Evolutionary conservation across 805 yeast genomes (phyloP), one percentile per base, ranked within the genome.

Genomic region (Hyphopichia homilentoma): DNA sequence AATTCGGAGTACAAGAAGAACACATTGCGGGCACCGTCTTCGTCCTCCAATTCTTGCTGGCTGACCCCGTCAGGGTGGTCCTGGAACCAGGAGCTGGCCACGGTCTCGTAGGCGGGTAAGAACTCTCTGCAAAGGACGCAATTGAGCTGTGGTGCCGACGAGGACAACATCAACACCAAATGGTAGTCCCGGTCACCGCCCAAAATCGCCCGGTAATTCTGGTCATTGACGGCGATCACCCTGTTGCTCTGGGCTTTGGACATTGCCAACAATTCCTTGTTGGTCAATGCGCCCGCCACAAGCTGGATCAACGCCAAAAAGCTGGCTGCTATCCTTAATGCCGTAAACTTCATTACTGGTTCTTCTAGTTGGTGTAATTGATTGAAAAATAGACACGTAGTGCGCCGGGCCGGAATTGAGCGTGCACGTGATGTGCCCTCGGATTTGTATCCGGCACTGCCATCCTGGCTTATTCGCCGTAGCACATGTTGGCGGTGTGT

Each of bases 1-100:
- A 84, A 79, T 50, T 90, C 96, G 11, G 94, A 79, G 26, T 70
- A 61, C 12, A 85, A 84, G 56, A 90, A 85, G 63, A 74, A 79
- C 23, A 89, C 59, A 19, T 63, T 52, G 48, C 46, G 50, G 13
- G 32, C 16, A 12, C 46, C 48, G n/a, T 36, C 44, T 4, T 34
- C 39, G 16, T 66, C 72, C 28, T 68, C 73, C 25, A 65, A 74
- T 38, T 63, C 59, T 4, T 40, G 44, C 13, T 47, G 48, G 16
- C 48, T 39, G 13, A 60, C 38, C 11, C 70, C 70, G 12, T 55
- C 30, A 14, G 86, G 82, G 47, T 75, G 79, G 26, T 73, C 79
- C 23, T 67, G 51, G 35, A 61, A 51, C 59, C 70, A 73, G 16
- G 89, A 79, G 30, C 64, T 48, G 6, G 85, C 94, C 25, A 87